Conservation (phyloP, 257 asterid species). For the Solanum gracilifrons region DNA sequence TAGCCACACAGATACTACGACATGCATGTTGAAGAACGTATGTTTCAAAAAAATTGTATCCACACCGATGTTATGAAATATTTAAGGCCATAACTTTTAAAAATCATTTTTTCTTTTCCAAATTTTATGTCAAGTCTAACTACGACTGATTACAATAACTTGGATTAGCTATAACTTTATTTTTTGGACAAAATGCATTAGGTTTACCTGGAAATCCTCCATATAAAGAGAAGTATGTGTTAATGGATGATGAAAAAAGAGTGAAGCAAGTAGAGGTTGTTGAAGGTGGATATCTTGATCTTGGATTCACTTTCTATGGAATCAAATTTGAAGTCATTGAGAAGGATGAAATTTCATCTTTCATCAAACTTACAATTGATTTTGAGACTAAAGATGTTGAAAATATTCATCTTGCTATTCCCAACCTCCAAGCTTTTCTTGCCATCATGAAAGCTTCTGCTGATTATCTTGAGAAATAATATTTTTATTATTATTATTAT, state of each 20-base stretch:
- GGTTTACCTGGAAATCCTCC: background rate
- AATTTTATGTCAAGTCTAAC: background rate
- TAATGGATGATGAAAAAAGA: background rate
- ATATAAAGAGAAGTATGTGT: background rate
- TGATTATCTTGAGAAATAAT: background rate
- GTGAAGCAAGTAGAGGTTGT: background rate
- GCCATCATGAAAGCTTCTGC: background rate
- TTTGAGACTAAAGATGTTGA: background rate
- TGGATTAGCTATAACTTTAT: background rate
- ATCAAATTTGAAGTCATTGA: background rate
- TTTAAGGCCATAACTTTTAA: background rate
- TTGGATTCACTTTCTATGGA: background rate
- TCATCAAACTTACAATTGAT: background rate
- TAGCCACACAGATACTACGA: background rate
- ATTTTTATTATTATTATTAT: background rate
- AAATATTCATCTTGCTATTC: background rate
- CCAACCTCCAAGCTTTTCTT: background rate
- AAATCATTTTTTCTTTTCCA: rapidly evolving
- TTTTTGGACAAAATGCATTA: background rate
- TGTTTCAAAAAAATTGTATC: rapidly evolving
- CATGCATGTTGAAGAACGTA: background rate
- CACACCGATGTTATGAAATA: background rate
- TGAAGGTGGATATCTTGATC: background rate
- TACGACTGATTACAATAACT: background rate
- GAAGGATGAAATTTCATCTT: background rate